Conservation (phyloP, 225 moss, liverwort and hornwort species). For the Polytrichum formosum region DNA sequence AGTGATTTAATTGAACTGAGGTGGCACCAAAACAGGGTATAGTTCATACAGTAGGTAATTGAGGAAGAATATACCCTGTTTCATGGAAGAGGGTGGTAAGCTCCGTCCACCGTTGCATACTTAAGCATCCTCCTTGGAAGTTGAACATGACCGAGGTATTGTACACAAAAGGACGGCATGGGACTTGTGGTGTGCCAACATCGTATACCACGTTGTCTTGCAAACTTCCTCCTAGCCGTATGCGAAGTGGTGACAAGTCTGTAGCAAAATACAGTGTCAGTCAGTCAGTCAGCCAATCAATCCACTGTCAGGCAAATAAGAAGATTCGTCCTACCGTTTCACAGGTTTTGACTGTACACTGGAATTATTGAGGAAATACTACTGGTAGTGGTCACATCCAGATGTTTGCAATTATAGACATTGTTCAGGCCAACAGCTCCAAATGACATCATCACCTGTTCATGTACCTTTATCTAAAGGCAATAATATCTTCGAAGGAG, state of each 20-base stretch:
- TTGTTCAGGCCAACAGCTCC: no score
- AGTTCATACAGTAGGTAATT: neutral
- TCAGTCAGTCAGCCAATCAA: neutral
- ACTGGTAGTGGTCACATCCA: no score
- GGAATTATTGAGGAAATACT: no score
- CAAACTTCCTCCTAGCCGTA: slow-evolving; percentile 55
- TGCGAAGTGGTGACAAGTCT: slow-evolving; percentile 46
- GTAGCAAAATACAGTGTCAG: slow-evolving; percentile 1
- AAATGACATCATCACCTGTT: no score
- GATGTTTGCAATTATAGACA: no score
- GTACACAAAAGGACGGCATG: slow-evolving; percentile 30
- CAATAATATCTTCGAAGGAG: no score
- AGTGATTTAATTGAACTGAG: neutral
- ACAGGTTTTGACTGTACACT: no score
- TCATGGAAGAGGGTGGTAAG: slow-evolving; percentile 35
- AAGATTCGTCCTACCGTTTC: no score
- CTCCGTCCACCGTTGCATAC: slow-evolving; percentile 44
- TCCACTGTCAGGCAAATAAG: no score
- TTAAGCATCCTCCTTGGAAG: slow-evolving; percentile 41
- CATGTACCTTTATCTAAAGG: no score
- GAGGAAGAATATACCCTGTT: slow-evolving; percentile 30
- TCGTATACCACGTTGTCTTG: slow-evolving; percentile 52
- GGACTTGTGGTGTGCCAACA: slow-evolving; percentile 15
- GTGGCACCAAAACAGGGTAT: neutral
- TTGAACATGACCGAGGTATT: slow-evolving; percentile 23